Evolutionary conservation across 192 early-diverging fungal species (phyloP).

Genomic region (Entomortierella beljakovae): DNA sequence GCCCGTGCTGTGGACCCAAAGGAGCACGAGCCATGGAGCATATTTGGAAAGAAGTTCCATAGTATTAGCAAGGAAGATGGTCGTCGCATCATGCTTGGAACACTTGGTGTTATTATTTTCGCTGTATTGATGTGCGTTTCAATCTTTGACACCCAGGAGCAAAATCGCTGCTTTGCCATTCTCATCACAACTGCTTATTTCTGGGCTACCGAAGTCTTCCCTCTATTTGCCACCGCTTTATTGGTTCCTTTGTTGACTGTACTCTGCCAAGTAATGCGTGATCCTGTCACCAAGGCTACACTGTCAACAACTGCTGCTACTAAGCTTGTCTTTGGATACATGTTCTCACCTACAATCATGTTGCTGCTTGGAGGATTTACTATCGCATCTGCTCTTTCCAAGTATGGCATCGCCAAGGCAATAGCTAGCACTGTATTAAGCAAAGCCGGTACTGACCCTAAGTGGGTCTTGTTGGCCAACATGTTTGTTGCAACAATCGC

Average conservation of each 20-base stretch:
- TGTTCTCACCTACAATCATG: conserved; percentile 85
- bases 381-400: conserved; percentile 78
- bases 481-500: conserved; percentile 82
- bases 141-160: conserved; percentile 74
- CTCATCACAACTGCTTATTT: conserved; percentile 84
- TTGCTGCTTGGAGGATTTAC: conserved; percentile 81
- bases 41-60: conserved; percentile 27
- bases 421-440: conserved; percentile 72
- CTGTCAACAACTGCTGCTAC: conserved; percentile 61
- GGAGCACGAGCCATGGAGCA: conserved; percentile 28
- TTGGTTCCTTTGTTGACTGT: conserved; percentile 77
- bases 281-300: conserved; percentile 40
- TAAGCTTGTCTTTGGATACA: conserved; percentile 74
- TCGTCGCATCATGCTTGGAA: conserved; percentile 51
- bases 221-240: conserved; percentile 78
- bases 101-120: conserved; percentile 67
- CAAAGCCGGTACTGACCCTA: conserved; percentile 75
- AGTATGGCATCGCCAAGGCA: conserved; percentile 80
- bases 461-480: conserved; percentile 74
- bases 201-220: conserved; percentile 88
- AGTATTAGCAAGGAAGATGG: conserved; percentile 11
- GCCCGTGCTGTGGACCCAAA: conserved; percentile 51
- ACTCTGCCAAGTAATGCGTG: conserved; percentile 69
- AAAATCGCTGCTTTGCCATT: conserved; percentile 90
- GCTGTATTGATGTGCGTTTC: conserved; percentile 65